These are phyloP conservation scores for Talaromyces verruculosus DNA, from an alignment of 2,329 filamentous ascomycete genomes.

Conservation along the genomic window DNA sequence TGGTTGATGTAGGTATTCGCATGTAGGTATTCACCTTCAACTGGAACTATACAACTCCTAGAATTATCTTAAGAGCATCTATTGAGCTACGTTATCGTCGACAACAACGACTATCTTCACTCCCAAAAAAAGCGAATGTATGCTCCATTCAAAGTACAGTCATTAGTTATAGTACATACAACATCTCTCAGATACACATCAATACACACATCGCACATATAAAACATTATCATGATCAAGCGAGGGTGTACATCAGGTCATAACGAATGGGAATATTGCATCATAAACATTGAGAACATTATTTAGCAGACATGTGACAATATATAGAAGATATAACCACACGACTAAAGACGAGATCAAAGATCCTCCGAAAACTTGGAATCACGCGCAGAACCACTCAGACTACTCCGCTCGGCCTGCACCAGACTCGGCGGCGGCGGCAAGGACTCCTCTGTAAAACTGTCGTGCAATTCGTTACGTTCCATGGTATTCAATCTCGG, in stretches of 20 bases:
- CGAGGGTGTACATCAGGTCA: constrained; percentile 1
- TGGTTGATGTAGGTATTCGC: neutral
- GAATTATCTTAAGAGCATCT: too few relatives aligned
- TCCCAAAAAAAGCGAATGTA: too few relatives aligned
- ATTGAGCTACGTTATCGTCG: too few relatives aligned
- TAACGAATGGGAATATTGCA: neutral
- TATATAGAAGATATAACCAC: neutral
- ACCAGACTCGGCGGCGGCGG: constrained; percentile 31
- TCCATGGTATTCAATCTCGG: constrained; percentile 24
- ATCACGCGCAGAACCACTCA: constrained; percentile 31
- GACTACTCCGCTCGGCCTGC: constrained; percentile 22
- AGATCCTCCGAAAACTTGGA: constrained; percentile 42
- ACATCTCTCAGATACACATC: neutral
- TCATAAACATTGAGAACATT: neutral
- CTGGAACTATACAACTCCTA: too few relatives aligned
- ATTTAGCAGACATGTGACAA: neutral
- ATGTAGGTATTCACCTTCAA: neutral
- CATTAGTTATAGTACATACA: neutral
- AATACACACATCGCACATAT: neutral
- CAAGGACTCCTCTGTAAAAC: constrained; percentile 34
- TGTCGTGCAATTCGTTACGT: constrained; percentile 30
- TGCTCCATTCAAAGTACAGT: neutral
- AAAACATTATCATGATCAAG: neutral
- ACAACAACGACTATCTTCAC: too few relatives aligned
- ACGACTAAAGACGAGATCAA: constrained; percentile 25